Evolutionary conservation across 257 asterid genomes (phyloP).

Genomic region (Solanum ossicruentum): DNA sequence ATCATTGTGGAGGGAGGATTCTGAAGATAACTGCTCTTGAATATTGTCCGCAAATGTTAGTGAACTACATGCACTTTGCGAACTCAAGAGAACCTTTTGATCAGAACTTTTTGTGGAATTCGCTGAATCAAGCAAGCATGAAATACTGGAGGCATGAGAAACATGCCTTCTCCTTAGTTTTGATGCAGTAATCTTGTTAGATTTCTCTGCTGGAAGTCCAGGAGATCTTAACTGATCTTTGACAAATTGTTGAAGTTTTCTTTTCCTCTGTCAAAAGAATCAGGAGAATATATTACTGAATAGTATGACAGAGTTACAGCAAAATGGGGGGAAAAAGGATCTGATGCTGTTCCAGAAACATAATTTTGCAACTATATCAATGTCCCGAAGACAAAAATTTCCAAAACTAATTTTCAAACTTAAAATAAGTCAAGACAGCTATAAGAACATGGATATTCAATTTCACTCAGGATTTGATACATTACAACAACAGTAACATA

Average conservation of each 20-base stretch:
- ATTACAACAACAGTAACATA: neutral
- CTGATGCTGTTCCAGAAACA: neutral
- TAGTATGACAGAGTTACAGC: neutral
- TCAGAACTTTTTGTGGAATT: slow-evolving; percentile 23
- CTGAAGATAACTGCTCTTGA: slow-evolving; percentile 16
- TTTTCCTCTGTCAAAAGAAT: slow-evolving; percentile 40
- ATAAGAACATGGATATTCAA: neutral
- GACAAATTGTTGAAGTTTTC: slow-evolving; percentile 47
- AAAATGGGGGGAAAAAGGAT: neutral
- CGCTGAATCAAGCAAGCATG: slow-evolving; percentile 39
- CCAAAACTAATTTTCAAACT: neutral
- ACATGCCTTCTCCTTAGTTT: slow-evolving; percentile 26
- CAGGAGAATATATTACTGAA: neutral
- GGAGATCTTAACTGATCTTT: slow-evolving; percentile 31
- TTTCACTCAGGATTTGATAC: neutral
- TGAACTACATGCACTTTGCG: slow-evolving; percentile 38
- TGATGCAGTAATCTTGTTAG: slow-evolving; percentile 19
- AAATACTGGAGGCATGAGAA: slow-evolving; percentile 35
- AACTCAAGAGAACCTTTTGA: slow-evolving; percentile 12
- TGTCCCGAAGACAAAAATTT: neutral
- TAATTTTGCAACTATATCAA: neutral
- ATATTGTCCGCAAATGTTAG: slow-evolving; percentile 25
- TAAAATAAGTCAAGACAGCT: neutral
- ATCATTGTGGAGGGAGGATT: slow-evolving; percentile 16
- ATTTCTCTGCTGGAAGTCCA: slow-evolving; percentile 3